phyloP scores from a whole-genome alignment of 192 early-diverging fungal species.

The Coemansia sp. region DNA sequence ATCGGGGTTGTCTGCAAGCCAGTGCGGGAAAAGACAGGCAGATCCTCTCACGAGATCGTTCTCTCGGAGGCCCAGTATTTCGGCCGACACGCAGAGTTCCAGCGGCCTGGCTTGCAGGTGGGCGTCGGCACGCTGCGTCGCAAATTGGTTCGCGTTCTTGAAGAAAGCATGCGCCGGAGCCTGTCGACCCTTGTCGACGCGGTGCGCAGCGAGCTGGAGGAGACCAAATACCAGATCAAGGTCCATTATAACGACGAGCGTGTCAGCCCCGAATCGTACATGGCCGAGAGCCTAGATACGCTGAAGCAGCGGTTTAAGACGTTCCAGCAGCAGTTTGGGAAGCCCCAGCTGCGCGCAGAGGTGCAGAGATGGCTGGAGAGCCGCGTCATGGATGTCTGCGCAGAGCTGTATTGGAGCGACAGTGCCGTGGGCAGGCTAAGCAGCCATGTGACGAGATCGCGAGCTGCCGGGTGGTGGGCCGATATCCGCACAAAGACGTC shows the following conservation, averaged over 20 bases:
- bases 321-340: constrained; percentile 88
- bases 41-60: constrained; percentile 25
- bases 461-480: constrained; percentile 48
- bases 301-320: constrained; percentile 94
- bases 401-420: constrained; percentile 89
- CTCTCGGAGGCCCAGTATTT: constrained; percentile 63
- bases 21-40: constrained; percentile 30
- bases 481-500: constrained; percentile 26
- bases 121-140: constrained; percentile 84
- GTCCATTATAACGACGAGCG: constrained; percentile 97
- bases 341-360: constrained; percentile 88
- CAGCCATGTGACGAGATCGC: constrained; percentile 54
- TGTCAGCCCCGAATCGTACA: constrained; percentile 93
- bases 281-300: constrained; percentile 88
- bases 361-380: constrained; percentile 90
- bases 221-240: constrained; percentile 96
- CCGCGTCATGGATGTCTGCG: constrained; percentile 85
- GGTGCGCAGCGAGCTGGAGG: constrained; percentile 92
- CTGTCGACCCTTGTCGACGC: constrained; percentile 83
- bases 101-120: constrained; percentile 60
- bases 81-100: constrained; percentile 55
- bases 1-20: constrained; percentile 93
- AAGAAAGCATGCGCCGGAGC: constrained; percentile 85
- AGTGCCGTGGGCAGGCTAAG: constrained; percentile 65
- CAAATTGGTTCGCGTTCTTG: constrained; percentile 84